phyloP scores from a whole-genome alignment of 495 filamentous ascomycete species.

The Aspergillus mulundensis region DNA sequence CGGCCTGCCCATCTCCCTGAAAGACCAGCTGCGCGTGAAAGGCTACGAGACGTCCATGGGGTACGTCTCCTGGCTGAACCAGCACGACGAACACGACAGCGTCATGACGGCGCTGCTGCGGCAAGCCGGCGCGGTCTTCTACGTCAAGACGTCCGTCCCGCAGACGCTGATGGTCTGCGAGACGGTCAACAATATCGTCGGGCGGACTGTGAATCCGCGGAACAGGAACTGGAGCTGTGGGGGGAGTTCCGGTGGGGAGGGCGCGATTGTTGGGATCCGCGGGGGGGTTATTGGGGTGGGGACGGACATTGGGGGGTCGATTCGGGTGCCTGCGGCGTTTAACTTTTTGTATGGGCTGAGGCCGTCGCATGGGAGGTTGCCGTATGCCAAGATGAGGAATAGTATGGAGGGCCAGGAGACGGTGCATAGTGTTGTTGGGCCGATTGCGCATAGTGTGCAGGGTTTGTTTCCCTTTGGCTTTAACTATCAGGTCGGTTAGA shows the following conservation, averaged over 20 bases:
- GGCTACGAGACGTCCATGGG: slow-evolving; percentile 42
- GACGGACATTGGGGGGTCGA: slow-evolving; percentile 5
- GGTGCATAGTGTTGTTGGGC: slow-evolving; percentile 36
- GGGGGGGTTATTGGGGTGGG: neutral
- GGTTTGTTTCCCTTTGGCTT: slow-evolving; percentile 22
- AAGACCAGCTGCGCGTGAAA: slow-evolving; percentile 61
- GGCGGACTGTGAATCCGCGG: neutral
- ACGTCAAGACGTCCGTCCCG: neutral
- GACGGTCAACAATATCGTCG: neutral
- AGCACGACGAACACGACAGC: slow-evolving; percentile 4
- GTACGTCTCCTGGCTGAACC: slow-evolving; percentile 25
- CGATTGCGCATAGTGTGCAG: slow-evolving; percentile 34
- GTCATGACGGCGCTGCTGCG: neutral
- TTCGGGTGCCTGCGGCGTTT: neutral
- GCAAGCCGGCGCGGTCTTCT: neutral
- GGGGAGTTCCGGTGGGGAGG: slow-evolving; percentile 1
- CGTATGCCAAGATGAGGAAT: slow-evolving; percentile 16
- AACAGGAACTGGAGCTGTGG: neutral
- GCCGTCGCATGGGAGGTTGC: neutral
- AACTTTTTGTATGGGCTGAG: neutral
- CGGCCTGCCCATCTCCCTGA: slow-evolving; percentile 57
- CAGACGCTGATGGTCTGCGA: neutral
- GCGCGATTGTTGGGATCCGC: neutral
- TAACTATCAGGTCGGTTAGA: no score
- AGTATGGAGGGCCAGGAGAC: slow-evolving; percentile 33